Evolutionary conservation across 2,329 filamentous ascomycete genomes (phyloP), one percentile per base, ranked within the genome.

Genomic region (Fusarium sp.): DNA sequence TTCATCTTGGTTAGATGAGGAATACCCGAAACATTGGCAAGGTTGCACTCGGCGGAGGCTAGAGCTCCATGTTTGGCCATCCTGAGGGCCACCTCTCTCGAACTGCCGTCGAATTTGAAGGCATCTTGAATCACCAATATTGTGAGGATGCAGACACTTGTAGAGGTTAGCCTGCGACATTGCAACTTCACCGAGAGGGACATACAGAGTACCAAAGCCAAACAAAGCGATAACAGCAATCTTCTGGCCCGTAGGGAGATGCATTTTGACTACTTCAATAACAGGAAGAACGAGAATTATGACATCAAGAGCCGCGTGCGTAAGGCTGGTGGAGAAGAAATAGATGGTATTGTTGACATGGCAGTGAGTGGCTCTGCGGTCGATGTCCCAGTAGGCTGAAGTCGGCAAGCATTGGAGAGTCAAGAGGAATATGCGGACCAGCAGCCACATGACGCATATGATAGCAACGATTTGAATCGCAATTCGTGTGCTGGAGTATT

Each of bases 351-450:
- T 74, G 26, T 75, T 63, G 40, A 79, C 75, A 14, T 60, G 67
- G 58, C 78, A 80, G 2, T 67, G 50, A 0, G 62, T 68, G 3
- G 65, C 70, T 28, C 60, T 50, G 1, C 44, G 49, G n/a, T 75
- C 69, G 2, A 70, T 57, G 17, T 76, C 70, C 78, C 77, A 79
- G 28, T 76, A 76, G 4, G 71, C 73, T 8, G 75, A 72, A 1
- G 78, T 67, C 0, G 78, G 78, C 6, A 75, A 49, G 54, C 78
- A 79, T 41, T 75, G 74, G 35, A 79, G 73, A 2, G 75, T 75
- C 5, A 72, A 70, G 1, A 79, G 45, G 32, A 78, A 74, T 1
- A 74, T 72, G 28, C 75, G 58, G 8, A 75, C 54, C 6, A 74
- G 53, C 20, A 76, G 65, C 76, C 76, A 77, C 1, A 68, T 37